phyloP scores from a whole-genome alignment of 2,329 filamentous ascomycete genomes.

The Ambrosiella cleistominuta region DNA sequence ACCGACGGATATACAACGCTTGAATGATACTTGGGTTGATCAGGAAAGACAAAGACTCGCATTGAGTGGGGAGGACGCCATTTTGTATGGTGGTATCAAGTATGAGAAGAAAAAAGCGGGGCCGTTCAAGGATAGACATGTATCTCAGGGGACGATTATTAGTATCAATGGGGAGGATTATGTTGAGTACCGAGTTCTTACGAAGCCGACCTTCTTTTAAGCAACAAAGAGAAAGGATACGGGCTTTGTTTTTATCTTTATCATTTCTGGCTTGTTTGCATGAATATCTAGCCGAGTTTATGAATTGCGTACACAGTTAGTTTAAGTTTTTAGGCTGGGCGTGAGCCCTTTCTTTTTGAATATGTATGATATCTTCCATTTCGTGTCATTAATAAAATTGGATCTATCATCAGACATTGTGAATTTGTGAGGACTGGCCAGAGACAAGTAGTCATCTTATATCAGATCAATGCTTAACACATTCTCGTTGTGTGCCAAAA shows the following conservation, averaged over 20 bases:
- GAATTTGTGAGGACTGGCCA: too few relatives aligned
- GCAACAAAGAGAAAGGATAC: neutral
- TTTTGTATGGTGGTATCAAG: conserved; percentile 40
- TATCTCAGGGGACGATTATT: conserved; percentile 42
- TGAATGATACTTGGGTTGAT: conserved; percentile 4
- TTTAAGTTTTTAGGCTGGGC: too few relatives aligned
- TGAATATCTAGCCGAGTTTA: neutral
- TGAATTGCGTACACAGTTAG: too few relatives aligned
- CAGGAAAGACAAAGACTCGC: neutral
- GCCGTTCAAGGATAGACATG: conserved; percentile 45
- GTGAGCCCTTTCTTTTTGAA: too few relatives aligned
- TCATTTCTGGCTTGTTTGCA: neutral
- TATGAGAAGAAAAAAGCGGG: conserved; percentile 45
- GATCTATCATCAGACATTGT: too few relatives aligned
- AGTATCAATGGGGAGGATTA: conserved; percentile 51
- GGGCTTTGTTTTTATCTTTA: neutral
- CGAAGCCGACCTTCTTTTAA: conserved; percentile 43
- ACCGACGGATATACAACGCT: neutral
- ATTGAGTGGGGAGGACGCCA: conserved; percentile 29
- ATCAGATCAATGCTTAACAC: too few relatives aligned
- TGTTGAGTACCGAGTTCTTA: conserved; percentile 48
- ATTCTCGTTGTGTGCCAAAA: too few relatives aligned
- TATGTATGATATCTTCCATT: neutral
- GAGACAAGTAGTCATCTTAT: too few relatives aligned
- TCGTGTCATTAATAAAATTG: neutral